Evolutionary conservation across 306 rosid species (phyloP), one percentile per base, ranked within the genome.

Genomic region (Arachis stenosperma): DNA sequence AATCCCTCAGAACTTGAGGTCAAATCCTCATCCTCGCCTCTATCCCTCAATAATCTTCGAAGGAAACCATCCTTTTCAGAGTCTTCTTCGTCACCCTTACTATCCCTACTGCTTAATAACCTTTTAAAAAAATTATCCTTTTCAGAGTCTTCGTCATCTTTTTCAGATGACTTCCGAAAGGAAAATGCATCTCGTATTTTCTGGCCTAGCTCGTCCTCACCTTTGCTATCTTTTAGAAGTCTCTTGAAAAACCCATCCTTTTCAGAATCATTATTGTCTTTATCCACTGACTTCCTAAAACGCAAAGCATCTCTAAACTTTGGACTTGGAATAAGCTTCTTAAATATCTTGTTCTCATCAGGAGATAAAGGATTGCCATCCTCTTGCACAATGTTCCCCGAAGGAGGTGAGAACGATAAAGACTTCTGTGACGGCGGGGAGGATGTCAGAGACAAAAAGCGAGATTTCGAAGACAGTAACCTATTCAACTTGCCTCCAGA

Each of bases 201-300:
- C 4, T 81, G 91, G 62, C 96, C 87, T 13, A 78, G 68, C 74
- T 91, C 99, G 10, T 91, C 99, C 46, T 87, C 98, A 69, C 95
- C 90, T 81, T 81, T 89, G 81, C 86, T 88, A 74, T 94, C 99
- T 84, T 91, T 90, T 72, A 88, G 74, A 77, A 95, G 82, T 89
- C 96, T 95, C 87, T 87, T 91, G 84, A 91, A 91, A 82, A 95
- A 91, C 43, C 99, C 98, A 74, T 95, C 98, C 82, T 91, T 94
- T 81, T 94, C 98, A 65, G 88, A 69, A n/a, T 84, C 96, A 47
- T 84, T 90, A 6, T 82, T 93, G n/a, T 88, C 97, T 79, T 90
- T 92, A 65, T 95, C 98, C 36, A 52, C 88, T 2, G 99, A 95
- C 85, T 90, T 95, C 79, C 99, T 83, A 75, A 95, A 95, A 52